Evolutionary conservation across 2,329 filamentous ascomycete genomes (phyloP).

Genomic region (Penicillium sp.): DNA sequence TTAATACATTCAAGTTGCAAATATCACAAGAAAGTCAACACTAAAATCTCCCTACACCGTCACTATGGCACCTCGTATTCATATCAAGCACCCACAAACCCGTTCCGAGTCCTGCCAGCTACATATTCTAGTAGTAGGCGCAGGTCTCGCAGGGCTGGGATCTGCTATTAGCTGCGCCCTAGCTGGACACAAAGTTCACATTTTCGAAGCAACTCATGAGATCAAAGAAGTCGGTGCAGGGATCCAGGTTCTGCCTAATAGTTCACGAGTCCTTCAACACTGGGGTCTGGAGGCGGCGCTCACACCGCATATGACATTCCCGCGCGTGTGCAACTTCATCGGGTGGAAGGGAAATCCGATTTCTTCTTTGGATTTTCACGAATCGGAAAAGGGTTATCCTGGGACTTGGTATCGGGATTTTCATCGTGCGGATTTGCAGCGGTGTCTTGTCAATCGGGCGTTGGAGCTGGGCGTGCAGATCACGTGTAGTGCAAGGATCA

Average conservation of each 20-base stretch:
- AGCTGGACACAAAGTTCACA: constrained; percentile 25
- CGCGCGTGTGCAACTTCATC: constrained; percentile 49
- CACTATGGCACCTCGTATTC: constrained; percentile 48
- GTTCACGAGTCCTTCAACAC: constrained; percentile 40
- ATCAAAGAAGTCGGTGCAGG: constrained; percentile 32
- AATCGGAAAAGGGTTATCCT: constrained; percentile 39
- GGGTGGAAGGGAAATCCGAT: constrained; percentile 56
- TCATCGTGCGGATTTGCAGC: constrained; percentile 56
- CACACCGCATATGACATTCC: constrained; percentile 44
- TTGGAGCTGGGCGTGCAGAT: constrained; percentile 51
- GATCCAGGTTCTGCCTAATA: constrained; percentile 31
- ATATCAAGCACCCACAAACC: constrained; percentile 37
- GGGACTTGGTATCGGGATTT: constrained; percentile 54
- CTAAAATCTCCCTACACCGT: neutral
- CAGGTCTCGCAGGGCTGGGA: constrained; percentile 30
- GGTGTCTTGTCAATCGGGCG: constrained; percentile 49
- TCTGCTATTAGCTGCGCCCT: constrained; percentile 27
- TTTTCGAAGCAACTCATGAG: constrained; percentile 26
- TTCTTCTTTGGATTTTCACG: constrained; percentile 51
- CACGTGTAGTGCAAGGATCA: constrained; percentile 47
- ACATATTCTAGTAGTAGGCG: constrained; percentile 37
- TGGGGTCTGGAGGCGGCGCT: constrained; percentile 48
- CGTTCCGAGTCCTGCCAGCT: constrained; percentile 51
- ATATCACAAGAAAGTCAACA: neutral
- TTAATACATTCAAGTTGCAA: neutral